These are phyloP conservation scores for Calonectria ilicicola DNA, from an alignment of 2,329 filamentous ascomycete genomes.

Conservation along the genomic window DNA sequence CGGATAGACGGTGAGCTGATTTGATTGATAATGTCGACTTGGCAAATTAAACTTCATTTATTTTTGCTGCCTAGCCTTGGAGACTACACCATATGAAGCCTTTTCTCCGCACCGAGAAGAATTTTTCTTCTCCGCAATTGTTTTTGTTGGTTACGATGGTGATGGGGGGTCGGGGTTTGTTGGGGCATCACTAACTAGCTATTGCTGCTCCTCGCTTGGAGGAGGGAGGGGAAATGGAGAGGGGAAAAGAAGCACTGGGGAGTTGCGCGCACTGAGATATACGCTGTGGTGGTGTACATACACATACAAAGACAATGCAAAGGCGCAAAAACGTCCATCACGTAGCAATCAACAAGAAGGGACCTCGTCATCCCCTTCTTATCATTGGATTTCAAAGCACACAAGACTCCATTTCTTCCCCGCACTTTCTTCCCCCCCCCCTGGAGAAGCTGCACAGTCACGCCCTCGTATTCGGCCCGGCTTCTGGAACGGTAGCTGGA, in stretches of 20 bases:
- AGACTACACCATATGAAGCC: neutral
- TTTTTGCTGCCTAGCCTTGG: neutral
- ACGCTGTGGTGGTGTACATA: neutral
- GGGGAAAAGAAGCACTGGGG: neutral
- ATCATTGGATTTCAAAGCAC: neutral
- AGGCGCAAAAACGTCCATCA: no score
- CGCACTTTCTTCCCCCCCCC: neutral
- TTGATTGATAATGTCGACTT: constrained; percentile 8
- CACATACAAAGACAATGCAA: neutral
- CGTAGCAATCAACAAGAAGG: no score
- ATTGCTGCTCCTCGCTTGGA: neutral
- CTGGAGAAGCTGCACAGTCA: neutral
- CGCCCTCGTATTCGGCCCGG: constrained; percentile 18
- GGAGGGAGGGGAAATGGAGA: neutral
- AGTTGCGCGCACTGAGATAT: neutral
- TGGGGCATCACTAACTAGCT: neutral
- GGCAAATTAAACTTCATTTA: constrained; percentile 7
- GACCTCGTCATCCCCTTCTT: neutral
- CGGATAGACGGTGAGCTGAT: neutral
- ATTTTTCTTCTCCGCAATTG: neutral
- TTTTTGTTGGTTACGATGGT: neutral
- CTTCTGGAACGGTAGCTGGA: neutral
- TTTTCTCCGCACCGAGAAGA: neutral
- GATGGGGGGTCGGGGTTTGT: neutral
- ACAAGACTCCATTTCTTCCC: neutral